These are phyloP conservation scores for Hemisphaericaspora subhashii DNA, from an alignment of 1,139 yeast species.

Conservation along the genomic window DNA sequence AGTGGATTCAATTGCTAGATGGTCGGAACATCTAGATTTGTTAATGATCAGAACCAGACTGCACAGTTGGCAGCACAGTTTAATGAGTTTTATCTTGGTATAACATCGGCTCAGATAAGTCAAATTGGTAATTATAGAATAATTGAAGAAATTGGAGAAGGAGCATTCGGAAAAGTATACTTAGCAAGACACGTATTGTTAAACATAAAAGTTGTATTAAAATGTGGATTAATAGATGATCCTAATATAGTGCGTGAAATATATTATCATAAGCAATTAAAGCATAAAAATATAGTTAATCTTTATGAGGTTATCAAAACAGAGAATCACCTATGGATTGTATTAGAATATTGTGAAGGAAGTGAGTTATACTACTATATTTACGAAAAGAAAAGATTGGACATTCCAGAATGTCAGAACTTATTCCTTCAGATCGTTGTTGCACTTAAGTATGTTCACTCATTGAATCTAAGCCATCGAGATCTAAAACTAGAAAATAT, in stretches of 20 bases:
- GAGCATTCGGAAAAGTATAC: conserved; percentile 90
- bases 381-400: conserved; percentile 54
- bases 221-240: conserved; percentile 79
- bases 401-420: conserved; percentile 52
- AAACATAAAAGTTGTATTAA: conserved; percentile 75
- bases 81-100: conserved; percentile 57
- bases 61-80: conserved; percentile 63
- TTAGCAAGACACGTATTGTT: conserved; percentile 77
- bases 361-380: conserved; percentile 81
- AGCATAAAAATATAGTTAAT: conserved; percentile 80
- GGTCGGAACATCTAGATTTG: conserved; percentile 8
- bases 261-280: conserved; percentile 81
- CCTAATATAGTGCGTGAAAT: conserved; percentile 92
- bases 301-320: conserved; percentile 85
- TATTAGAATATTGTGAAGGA: conserved; percentile 85
- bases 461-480: conserved; percentile 80
- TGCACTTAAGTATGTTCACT: conserved; percentile 84
- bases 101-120: conserved; percentile 50
- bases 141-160: conserved; percentile 76
- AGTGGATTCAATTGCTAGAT: too few relatives aligned
- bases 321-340: conserved; percentile 82
- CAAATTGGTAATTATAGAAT: conserved; percentile 80
- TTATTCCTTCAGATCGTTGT: conserved; percentile 78
- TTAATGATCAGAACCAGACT: conserved; percentile 31
- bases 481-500: conserved; percentile 89